Evolutionary conservation across 2,329 filamentous ascomycete species (phyloP).

Genomic region (Grosmannia huntii): DNA sequence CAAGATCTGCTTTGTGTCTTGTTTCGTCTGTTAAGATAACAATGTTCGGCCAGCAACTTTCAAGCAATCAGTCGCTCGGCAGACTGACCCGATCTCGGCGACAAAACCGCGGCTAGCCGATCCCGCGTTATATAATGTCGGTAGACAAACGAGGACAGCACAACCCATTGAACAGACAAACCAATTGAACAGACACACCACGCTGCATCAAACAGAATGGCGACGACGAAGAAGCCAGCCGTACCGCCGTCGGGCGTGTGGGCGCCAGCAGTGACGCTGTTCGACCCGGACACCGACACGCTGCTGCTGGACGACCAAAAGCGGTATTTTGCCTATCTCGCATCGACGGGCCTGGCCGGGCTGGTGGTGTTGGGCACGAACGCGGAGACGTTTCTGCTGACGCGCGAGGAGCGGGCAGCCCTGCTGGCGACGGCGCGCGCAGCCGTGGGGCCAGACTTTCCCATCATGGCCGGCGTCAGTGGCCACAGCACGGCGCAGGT

Average conservation of each 20-base stretch:
- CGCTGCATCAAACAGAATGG: not conserved
- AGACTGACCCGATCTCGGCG: not conserved
- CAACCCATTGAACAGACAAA: not conserved
- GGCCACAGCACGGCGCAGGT: conserved; percentile 53
- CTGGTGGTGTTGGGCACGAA: conserved; percentile 22
- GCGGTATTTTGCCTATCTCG: conserved; percentile 19
- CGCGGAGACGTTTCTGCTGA: conserved; percentile 21
- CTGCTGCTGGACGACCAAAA: conserved; percentile 18
- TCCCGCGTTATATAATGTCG: not conserved
- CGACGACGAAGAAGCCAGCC: not conserved
- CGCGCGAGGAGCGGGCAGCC: conserved; percentile 19
- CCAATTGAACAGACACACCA: not conserved
- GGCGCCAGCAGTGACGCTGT: conserved; percentile 22
- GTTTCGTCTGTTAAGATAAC: too few relatives aligned
- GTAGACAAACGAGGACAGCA: not conserved
- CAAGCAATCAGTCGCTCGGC: not conserved
- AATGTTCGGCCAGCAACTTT: too few relatives aligned
- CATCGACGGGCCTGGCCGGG: conserved; percentile 16
- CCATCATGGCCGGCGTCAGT: conserved; percentile 50
- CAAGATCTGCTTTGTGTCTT: too few relatives aligned
- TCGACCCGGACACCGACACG: conserved; percentile 18
- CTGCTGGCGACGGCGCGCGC: conserved; percentile 43
- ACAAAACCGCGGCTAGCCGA: not conserved
- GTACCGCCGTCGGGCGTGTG: conserved; percentile 19
- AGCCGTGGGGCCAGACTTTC: conserved; percentile 38